Base-by-base conservation (phyloP, 2,329 filamentous ascomycete species). In the Bipolaris zeicola region DNA sequence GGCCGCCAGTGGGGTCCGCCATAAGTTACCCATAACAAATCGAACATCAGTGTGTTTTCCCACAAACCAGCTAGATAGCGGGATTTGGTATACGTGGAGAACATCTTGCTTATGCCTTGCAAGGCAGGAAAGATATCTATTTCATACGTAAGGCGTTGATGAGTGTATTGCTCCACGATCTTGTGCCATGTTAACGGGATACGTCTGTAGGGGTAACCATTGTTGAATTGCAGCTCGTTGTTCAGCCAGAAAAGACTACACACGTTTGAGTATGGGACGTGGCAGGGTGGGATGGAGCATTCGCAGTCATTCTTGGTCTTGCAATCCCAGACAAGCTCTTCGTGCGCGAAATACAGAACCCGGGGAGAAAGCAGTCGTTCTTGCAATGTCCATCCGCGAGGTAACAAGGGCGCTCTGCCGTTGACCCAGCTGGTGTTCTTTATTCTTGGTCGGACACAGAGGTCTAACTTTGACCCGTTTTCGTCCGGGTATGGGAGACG, bases 321-420 rank as follows among this genome's bases (percentile, higher is more conserved):
- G 26, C 55, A 57, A 11, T 52, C 39, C 50, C 55, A 57, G 5
- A 57, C 20, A n/a, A 55, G 36, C 11, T 58, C 55, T 3, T 50
- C 34, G 1, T 50, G n/a, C 2, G 47, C 39, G 18, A 55, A 58
- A 13, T 58, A 45, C 11, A 58, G 3, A 1, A 46, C 7, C 3
- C 55, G 33, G 3, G 13, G 36, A 14, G 55, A 55, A 0, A 58
- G 36, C 2, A 58, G n/a, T 3, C 51, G 52, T 31, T 58, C 55
- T 55, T 58, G 55, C 1, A 51, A 5, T 13, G 47, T 36, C 55
- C 55, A 57, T 1, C 28, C 55, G 22, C 55, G 55, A 7, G 13
- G 6, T 11, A 56, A 16, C 14, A 56, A 39, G 20, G 53, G 53
- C 6, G 34, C 24, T 10, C 11, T 5, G 48, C 36, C 6, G 11